Evolutionary conservation across 768 basidiomycete genomes (phyloP).

Genomic region (Tylopilus rubrobrunneus): DNA sequence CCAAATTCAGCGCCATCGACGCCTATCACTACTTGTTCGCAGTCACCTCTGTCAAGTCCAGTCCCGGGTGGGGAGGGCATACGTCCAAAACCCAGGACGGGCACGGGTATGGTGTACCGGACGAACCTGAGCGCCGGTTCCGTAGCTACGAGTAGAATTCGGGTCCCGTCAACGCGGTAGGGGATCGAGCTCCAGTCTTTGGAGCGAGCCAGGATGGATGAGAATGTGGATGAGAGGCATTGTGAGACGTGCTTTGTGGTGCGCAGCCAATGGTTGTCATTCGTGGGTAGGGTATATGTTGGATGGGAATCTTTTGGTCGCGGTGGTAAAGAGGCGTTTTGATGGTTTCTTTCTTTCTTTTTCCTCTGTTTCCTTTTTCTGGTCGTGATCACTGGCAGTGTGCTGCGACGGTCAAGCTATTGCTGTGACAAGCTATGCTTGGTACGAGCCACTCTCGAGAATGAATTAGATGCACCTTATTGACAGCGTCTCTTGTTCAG

Average conservation of each 20-base stretch:
- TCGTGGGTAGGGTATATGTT: constrained; percentile 5
- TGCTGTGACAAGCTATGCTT: background rate
- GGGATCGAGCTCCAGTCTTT: background rate
- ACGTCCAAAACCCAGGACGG: constrained; percentile 54
- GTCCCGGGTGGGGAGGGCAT: constrained; percentile 15
- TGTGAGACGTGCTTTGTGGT: background rate
- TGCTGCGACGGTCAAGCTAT: background rate
- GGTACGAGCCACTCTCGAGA: constrained; percentile 12
- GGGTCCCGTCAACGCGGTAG: constrained; percentile 28
- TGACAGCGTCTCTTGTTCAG: constrained; percentile 8
- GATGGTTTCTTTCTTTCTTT: constrained; percentile 1
- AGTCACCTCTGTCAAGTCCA: constrained; percentile 19
- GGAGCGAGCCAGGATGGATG: background rate
- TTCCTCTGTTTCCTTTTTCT: background rate
- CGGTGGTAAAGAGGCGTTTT: constrained; percentile 3
- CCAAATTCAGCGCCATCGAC: constrained; percentile 10
- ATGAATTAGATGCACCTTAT: background rate
- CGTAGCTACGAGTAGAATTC: constrained; percentile 36
- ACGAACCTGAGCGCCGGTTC: constrained; percentile 26
- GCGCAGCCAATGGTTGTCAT: constrained; percentile 9
- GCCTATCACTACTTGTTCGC: constrained; percentile 13
- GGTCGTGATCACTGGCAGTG: constrained; percentile 2
- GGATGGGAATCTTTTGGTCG: constrained; percentile 7
- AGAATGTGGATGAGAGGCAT: constrained; percentile 1
- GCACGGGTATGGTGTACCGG: constrained; percentile 68